Conservation (phyloP, 78 protist genomes). For the Bodo saltans region DNA sequence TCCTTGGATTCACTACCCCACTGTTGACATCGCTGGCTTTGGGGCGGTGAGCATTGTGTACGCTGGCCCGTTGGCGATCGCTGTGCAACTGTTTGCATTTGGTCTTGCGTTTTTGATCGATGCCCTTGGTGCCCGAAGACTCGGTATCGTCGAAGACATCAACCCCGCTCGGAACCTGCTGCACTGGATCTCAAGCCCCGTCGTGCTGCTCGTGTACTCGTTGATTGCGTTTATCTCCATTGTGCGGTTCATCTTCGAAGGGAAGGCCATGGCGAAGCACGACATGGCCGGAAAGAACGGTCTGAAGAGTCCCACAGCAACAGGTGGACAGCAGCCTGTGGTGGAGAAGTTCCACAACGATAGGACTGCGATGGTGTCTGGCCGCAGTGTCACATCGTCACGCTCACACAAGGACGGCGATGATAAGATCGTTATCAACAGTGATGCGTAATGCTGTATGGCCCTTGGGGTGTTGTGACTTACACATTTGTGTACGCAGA, state of each 20-base stretch:
- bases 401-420: too few species aligned
- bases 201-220: background rate
- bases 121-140: background rate
- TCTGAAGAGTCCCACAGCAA: too few species aligned
- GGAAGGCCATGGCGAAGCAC: conserved; percentile 27
- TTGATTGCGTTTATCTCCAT: background rate
- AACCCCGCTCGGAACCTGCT: background rate
- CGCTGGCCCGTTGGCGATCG: background rate
- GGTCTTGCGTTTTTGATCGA: background rate
- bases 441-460: too few species aligned
- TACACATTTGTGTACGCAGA: too few species aligned
- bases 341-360: too few species aligned
- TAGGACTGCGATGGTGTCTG: too few species aligned
- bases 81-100: background rate
- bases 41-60: background rate
- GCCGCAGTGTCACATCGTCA: too few species aligned
- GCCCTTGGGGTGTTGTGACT: too few species aligned
- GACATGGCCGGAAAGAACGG: conserved; percentile 27
- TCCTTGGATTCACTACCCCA: background rate
- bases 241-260: conserved; percentile 6
- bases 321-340: too few species aligned
- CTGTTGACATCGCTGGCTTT: background rate
- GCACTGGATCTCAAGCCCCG: background rate
- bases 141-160: background rate
- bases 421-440: too few species aligned